phyloP scores from a whole-genome alignment of 495 filamentous ascomycete genomes.

The Penicillium simplicissimum region DNA sequence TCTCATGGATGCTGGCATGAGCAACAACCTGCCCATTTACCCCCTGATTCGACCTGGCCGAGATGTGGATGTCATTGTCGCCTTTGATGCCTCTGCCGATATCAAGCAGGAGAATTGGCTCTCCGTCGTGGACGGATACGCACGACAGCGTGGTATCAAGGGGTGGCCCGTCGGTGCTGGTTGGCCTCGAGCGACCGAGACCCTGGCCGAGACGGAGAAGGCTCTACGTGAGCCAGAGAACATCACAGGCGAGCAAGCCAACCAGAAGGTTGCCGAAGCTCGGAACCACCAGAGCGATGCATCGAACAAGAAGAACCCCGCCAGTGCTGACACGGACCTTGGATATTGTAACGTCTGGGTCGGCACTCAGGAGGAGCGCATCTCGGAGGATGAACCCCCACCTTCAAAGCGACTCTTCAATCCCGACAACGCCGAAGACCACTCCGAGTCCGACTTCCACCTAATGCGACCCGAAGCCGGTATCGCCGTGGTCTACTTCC shows the following conservation, averaged over 20 bases:
- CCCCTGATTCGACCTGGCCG: slow-evolving; percentile 85
- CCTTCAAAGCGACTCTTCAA: slow-evolving; percentile 60
- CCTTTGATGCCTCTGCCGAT: slow-evolving; percentile 84
- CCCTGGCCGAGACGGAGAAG: slow-evolving; percentile 54
- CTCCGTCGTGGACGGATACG: slow-evolving; percentile 88
- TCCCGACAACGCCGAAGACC: slow-evolving; percentile 27
- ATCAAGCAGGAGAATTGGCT: slow-evolving; percentile 92
- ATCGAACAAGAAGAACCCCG: slow-evolving; percentile 7
- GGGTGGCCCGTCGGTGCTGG: slow-evolving; percentile 92
- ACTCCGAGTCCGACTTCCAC: slow-evolving; percentile 64
- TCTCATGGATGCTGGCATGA: slow-evolving; percentile 97
- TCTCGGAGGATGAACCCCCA: slow-evolving; percentile 60
- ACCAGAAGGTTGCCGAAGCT: slow-evolving; percentile 63
- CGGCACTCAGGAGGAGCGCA: slow-evolving; percentile 72
- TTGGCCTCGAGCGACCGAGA: slow-evolving; percentile 69
- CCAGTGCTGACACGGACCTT: slow-evolving; percentile 56
- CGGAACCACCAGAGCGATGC: slow-evolving; percentile 31
- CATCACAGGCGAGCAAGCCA: slow-evolving; percentile 56
- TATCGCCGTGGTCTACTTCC: slow-evolving; percentile 88
- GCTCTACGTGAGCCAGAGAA: slow-evolving; percentile 70
- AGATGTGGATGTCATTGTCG: slow-evolving; percentile 86
- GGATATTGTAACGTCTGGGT: slow-evolving; percentile 96
- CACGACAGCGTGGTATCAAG: slow-evolving; percentile 79
- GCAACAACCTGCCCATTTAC: slow-evolving; percentile 94
- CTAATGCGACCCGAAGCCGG: slow-evolving; percentile 78